phyloP scores from a whole-genome alignment of 2,329 filamentous ascomycete genomes.

The Teratosphaeria viscida region DNA sequence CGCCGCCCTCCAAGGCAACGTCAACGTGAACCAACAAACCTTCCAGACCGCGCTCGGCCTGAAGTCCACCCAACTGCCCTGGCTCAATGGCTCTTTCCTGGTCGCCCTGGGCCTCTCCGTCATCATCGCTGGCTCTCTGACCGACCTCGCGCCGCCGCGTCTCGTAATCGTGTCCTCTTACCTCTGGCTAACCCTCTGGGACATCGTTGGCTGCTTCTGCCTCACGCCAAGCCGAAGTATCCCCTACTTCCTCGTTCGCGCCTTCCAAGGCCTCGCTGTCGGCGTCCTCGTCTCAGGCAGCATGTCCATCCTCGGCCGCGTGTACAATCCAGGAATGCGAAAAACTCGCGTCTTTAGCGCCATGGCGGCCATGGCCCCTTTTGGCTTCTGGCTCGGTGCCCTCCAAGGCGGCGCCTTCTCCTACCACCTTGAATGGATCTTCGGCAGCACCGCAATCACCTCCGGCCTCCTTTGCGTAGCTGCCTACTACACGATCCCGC shows the following conservation, averaged over 20 bases:
- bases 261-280: conserved; percentile 29
- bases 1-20: conserved; percentile 32
- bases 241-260: conserved; percentile 29
- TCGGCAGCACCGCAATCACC: conserved; percentile 34
- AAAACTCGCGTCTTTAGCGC: conserved; percentile 29
- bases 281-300: conserved; percentile 27
- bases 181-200: conserved; percentile 33
- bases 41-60: conserved; percentile 30
- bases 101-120: conserved; percentile 34
- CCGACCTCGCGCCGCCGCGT: conserved; percentile 33
- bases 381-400: conserved; percentile 29
- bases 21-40: conserved; percentile 30
- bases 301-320: conserved; percentile 29
- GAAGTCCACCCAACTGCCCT: conserved; percentile 31
- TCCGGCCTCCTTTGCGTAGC: conserved; percentile 27
- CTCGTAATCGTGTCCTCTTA: conserved; percentile 34
- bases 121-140: conserved; percentile 28
- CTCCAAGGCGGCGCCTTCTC: conserved; percentile 33
- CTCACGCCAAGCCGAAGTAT: conserved; percentile 26
- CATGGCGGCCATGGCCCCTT: conserved; percentile 27
- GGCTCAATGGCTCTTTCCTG: conserved; percentile 34
- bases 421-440: conserved; percentile 33
- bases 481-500: conserved; percentile 31
- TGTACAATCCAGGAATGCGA: conserved; percentile 29
- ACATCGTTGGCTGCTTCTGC: conserved; percentile 27